These are phyloP conservation scores for Irpex sp. DNA, from an alignment of 1,284 basidiomycete species.

Conservation along the genomic window DNA sequence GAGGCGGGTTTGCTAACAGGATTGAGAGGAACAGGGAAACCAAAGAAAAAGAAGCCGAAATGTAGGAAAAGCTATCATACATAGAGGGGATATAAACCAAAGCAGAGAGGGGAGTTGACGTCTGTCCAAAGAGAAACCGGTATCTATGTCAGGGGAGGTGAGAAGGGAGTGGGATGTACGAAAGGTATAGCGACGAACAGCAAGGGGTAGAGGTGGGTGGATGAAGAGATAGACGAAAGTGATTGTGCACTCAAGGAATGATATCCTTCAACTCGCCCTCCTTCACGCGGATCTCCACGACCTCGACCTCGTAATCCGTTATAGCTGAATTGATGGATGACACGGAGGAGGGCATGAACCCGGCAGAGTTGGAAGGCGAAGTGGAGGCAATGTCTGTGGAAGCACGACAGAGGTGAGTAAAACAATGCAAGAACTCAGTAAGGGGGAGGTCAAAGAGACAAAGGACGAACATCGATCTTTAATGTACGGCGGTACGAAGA, in stretches of 20 bases:
- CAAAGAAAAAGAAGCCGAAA: background rate
- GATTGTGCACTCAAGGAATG: slow-evolving; percentile 47
- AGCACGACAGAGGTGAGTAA: slow-evolving; percentile 4
- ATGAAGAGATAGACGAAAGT: background rate
- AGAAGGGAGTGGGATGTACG: background rate
- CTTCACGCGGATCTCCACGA: slow-evolving; percentile 78
- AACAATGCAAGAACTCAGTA: slow-evolving; percentile 10
- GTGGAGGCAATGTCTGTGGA: slow-evolving; percentile 72
- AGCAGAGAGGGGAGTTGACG: background rate
- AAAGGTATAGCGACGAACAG: background rate
- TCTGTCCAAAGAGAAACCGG: background rate
- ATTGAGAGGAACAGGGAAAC: background rate
- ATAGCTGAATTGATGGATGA: slow-evolving; percentile 64
- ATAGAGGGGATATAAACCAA: background rate
- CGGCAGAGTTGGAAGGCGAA: slow-evolving; percentile 65
- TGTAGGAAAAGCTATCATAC: background rate
- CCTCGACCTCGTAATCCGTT: slow-evolving; percentile 74
- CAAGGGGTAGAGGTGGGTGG: background rate
- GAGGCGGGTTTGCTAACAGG: background rate
- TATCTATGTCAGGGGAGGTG: background rate
- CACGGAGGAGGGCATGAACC: slow-evolving; percentile 64
- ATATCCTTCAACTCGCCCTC: slow-evolving; percentile 73
- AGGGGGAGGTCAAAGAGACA: slow-evolving; percentile 12
- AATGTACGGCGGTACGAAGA: slow-evolving; percentile 82
- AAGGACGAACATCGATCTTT: slow-evolving; percentile 76